These are phyloP conservation scores for Wallacemonas rigidus DNA, from an alignment of 208 protist species.

Conservation along the genomic window DNA sequence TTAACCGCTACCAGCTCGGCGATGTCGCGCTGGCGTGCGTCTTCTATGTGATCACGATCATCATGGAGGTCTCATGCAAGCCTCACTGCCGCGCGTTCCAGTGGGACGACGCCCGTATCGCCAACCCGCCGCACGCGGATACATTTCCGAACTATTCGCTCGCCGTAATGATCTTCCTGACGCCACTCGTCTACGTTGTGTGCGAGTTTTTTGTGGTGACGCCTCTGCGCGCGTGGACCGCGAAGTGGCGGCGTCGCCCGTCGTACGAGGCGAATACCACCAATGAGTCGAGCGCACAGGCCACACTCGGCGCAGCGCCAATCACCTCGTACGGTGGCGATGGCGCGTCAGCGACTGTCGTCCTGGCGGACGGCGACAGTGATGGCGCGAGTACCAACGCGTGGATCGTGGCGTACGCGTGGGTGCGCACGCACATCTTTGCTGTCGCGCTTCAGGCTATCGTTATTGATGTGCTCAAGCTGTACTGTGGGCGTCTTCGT, in stretches of 20 bases:
- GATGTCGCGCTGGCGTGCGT: slow-evolving; percentile 43
- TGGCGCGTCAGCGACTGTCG: neutral
- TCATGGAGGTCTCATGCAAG: slow-evolving; percentile 9
- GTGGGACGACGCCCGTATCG: slow-evolving; percentile 74
- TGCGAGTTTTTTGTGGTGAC: slow-evolving; percentile 39
- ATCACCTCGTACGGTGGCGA: slow-evolving; percentile 7
- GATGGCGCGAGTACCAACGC: neutral
- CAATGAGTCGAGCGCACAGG: neutral
- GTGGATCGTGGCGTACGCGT: slow-evolving; percentile 34
- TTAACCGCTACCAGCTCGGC: slow-evolving; percentile 38
- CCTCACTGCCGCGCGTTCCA: slow-evolving; percentile 71
- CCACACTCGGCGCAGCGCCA: too few species aligned
- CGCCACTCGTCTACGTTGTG: slow-evolving; percentile 38
- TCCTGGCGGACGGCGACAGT: neutral
- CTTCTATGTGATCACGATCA: slow-evolving; percentile 21
- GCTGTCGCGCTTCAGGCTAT: slow-evolving; percentile 38
- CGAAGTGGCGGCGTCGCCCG: slow-evolving; percentile 28
- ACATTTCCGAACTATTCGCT: slow-evolving; percentile 74
- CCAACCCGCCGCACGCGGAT: slow-evolving; percentile 41
- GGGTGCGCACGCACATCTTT: slow-evolving; percentile 61
- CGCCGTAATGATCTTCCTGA: slow-evolving; percentile 35
- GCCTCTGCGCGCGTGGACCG: slow-evolving; percentile 34
- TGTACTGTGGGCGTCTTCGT: slow-evolving; percentile 89
- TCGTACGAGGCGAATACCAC: neutral
- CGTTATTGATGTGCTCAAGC: slow-evolving; percentile 52